Evolutionary conservation across 495 filamentous ascomycete species (phyloP).

Genomic region (Hyphodiscus hymeniophilus): DNA sequence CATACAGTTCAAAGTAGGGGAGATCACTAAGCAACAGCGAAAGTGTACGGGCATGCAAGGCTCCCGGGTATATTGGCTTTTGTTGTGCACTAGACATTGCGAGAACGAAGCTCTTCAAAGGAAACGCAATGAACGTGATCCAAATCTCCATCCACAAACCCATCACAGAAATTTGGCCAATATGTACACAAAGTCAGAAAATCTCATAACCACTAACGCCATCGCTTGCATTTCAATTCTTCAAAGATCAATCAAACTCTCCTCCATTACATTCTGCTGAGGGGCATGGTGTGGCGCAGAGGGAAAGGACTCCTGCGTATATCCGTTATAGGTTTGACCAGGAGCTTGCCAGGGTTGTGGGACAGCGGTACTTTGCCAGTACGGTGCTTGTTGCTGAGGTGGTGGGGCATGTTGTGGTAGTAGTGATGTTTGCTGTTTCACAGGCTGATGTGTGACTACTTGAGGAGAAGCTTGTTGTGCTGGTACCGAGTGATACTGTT

Average conservation of each 20-base stretch:
- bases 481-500: conserved; percentile 22
- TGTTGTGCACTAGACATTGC: neutral
- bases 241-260: conserved; percentile 84
- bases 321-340: conserved; percentile 40
- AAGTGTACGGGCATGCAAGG: neutral
- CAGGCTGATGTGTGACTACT: conserved; percentile 24
- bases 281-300: conserved; percentile 54
- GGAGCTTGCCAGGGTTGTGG: conserved; percentile 41
- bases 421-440: conserved; percentile 7
- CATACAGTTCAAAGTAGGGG: no score
- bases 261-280: conserved; percentile 60
- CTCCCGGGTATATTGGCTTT: neutral
- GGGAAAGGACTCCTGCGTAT: conserved; percentile 58
- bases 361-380: conserved; percentile 26
- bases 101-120: neutral
- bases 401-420: conserved; percentile 11
- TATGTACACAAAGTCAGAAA: conserved; percentile 3
- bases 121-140: neutral
- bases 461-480: conserved; percentile 21
- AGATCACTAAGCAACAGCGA: neutral
- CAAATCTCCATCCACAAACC: neutral
- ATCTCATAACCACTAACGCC: conserved; percentile 8
- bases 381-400: conserved; percentile 8
- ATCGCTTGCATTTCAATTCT: conserved; percentile 1
- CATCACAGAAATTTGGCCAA: neutral